Evolutionary conservation across 2,329 filamentous ascomycete species (phyloP).

Genomic region (Mariannaea sp.): DNA sequence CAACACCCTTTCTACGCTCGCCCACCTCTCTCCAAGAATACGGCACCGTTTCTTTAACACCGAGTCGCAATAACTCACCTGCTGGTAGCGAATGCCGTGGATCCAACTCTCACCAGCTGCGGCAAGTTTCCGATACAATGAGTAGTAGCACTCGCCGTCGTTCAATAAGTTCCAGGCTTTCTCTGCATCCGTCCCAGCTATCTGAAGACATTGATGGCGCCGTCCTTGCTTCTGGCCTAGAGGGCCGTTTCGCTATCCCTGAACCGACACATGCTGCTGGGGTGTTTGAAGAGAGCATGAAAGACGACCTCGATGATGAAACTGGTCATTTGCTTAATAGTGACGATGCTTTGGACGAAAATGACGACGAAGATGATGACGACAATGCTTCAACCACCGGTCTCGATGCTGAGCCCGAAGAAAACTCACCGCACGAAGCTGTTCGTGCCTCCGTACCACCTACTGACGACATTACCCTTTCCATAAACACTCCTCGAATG

Average conservation of each 20-base stretch:
- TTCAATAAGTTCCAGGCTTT: constrained; percentile 40
- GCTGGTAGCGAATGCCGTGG: constrained; percentile 42
- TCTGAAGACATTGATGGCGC: constrained; percentile 59
- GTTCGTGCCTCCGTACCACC: constrained; percentile 80
- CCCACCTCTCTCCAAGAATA: constrained; percentile 41
- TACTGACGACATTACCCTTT: constrained; percentile 75
- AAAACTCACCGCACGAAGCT: constrained; percentile 77
- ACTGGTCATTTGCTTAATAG: constrained; percentile 40
- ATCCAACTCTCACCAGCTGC: constrained; percentile 41
- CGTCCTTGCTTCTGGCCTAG: constrained; percentile 57
- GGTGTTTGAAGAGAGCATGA: constrained; percentile 50
- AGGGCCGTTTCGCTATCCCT: constrained; percentile 58
- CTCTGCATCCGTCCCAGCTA: constrained; percentile 42
- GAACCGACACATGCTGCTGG: constrained; percentile 54
- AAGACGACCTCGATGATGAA: constrained; percentile 47
- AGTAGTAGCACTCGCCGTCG: constrained; percentile 42
- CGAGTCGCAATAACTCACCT: constrained; percentile 45
- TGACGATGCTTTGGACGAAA: constrained; percentile 35
- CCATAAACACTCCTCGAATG: constrained; percentile 87
- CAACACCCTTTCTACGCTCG: constrained; percentile 44
- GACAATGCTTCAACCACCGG: constrained; percentile 47
- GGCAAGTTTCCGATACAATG: constrained; percentile 42
- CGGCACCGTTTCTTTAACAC: constrained; percentile 45
- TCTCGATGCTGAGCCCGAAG: constrained; percentile 58
- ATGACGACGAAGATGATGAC: constrained; percentile 26